A percentile compares a stretch with the other conserved stretches of the same genome.
These are phyloP conservation scores for Aspergillus sergii DNA, from an alignment of 2,329 filamentous ascomycete genomes.

Conservation along the genomic window DNA sequence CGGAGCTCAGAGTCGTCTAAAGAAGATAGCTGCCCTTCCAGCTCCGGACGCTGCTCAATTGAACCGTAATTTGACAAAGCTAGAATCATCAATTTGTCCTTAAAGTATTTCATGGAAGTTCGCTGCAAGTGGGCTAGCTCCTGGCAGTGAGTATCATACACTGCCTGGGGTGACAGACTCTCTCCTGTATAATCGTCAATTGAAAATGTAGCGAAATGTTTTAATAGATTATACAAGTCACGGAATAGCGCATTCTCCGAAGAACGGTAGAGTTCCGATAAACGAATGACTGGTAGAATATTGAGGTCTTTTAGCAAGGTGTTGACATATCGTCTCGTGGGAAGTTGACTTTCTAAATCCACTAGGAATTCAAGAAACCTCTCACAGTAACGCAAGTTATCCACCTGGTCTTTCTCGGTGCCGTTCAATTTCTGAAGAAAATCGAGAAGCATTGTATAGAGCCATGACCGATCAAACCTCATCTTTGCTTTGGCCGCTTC, in stretches of 20 bases:
- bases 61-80: constrained; percentile 90
- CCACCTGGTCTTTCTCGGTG: constrained; percentile 44
- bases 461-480: constrained; percentile 90
- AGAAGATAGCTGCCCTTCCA: constrained; percentile 72
- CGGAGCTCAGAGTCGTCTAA: constrained; percentile 75
- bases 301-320: constrained; percentile 84
- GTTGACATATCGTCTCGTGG: constrained; percentile 92
- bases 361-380: constrained; percentile 89
- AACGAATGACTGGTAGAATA: constrained; percentile 71
- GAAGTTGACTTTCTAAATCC: constrained; percentile 89
- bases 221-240: constrained; percentile 77
- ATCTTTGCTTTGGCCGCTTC: constrained; percentile 75
- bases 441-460: constrained; percentile 82
- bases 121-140: constrained; percentile 78
- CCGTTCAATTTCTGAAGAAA: constrained; percentile 76
- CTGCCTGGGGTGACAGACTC: constrained; percentile 70
- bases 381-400: constrained; percentile 81
- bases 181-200: constrained; percentile 88
- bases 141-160: constrained; percentile 78
- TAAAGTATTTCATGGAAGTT: constrained; percentile 77
- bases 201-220: constrained; percentile 84
- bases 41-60: constrained; percentile 77
- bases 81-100: constrained; percentile 85
- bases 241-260: constrained; percentile 76
- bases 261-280: constrained; percentile 77